phyloP scores from a whole-genome alignment of 495 filamentous ascomycete species.

The Aspergillus leporis region DNA sequence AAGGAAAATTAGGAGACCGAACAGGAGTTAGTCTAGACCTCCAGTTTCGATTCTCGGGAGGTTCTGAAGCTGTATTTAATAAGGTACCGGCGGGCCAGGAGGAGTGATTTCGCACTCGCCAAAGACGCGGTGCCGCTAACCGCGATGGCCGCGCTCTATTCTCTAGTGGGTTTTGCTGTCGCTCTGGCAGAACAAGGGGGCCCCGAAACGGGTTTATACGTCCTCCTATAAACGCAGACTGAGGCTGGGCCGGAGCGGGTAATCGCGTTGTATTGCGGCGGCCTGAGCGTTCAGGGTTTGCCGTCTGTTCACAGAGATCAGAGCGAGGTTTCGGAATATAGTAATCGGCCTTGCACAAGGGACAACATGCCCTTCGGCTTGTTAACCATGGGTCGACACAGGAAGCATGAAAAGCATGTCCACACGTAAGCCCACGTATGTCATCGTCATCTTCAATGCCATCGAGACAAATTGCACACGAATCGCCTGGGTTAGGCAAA shows the following conservation, averaged over 20 bases:
- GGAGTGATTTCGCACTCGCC: background rate
- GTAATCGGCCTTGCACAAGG: slow-evolving; percentile 85
- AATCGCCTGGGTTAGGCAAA: slow-evolving; percentile 84
- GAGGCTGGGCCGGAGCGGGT: slow-evolving; percentile 19
- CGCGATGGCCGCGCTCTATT: background rate
- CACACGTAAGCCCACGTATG: slow-evolving; percentile 89
- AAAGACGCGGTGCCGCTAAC: slow-evolving; percentile 1
- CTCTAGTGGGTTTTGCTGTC: background rate
- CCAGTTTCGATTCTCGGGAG: background rate
- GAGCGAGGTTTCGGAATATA: slow-evolving; percentile 82
- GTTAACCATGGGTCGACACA: slow-evolving; percentile 98
- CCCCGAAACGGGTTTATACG: slow-evolving; percentile 21
- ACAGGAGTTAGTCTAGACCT: background rate
- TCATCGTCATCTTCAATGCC: slow-evolving; percentile 92
- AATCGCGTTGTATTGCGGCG: slow-evolving; percentile 24
- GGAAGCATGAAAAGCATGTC: slow-evolving; percentile 93
- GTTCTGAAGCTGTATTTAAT: background rate
- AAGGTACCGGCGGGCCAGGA: background rate
- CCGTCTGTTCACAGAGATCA: slow-evolving; percentile 19
- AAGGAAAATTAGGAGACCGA: slow-evolving; percentile 3
- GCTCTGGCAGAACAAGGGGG: slow-evolving; percentile 3
- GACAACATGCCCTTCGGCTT: slow-evolving; percentile 88
- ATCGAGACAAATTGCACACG: slow-evolving; percentile 96
- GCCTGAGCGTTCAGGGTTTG: slow-evolving; percentile 30
- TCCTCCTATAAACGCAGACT: slow-evolving; percentile 26